phyloP scores from a whole-genome alignment of 768 basidiomycete species.

The Suillus decipiens region DNA sequence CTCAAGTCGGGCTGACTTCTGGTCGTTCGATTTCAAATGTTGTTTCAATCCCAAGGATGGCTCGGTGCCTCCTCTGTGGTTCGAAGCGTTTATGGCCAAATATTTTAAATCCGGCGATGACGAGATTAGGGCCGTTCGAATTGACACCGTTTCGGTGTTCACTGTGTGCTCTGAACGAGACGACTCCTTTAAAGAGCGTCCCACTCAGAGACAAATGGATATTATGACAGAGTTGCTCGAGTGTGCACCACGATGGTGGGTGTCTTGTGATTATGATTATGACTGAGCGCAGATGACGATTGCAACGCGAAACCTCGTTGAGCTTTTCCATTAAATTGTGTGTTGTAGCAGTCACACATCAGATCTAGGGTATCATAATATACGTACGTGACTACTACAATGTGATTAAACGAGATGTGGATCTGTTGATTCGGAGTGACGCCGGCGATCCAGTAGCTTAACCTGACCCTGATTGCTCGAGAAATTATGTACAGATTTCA shows the following conservation, averaged over 20 bases:
- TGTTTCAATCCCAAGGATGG: conserved; percentile 1
- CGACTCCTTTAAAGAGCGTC: not conserved
- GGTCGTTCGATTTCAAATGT: not conserved
- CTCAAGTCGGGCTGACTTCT: not conserved
- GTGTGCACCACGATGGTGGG: not conserved
- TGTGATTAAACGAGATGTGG: no score
- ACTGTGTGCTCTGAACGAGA: not conserved
- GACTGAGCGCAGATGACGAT: no score
- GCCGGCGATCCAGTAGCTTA: no score
- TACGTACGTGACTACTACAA: no score
- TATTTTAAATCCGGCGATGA: not conserved
- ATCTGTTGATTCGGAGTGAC: no score
- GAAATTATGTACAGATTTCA: no score
- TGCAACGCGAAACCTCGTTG: no score
- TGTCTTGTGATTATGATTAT: no score
- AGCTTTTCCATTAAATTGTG: no score
- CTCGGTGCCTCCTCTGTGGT: not conserved
- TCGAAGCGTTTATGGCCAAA: not conserved
- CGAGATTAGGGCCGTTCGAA: not conserved
- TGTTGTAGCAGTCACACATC: no score
- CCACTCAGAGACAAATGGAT: not conserved
- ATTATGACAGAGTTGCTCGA: not conserved
- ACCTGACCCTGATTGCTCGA: no score
- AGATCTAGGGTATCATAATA: no score
- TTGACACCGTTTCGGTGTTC: not conserved